Base-by-base conservation (phyloP, 2,329 filamentous ascomycete genomes). In the Aspergillus aculeatus region DNA sequence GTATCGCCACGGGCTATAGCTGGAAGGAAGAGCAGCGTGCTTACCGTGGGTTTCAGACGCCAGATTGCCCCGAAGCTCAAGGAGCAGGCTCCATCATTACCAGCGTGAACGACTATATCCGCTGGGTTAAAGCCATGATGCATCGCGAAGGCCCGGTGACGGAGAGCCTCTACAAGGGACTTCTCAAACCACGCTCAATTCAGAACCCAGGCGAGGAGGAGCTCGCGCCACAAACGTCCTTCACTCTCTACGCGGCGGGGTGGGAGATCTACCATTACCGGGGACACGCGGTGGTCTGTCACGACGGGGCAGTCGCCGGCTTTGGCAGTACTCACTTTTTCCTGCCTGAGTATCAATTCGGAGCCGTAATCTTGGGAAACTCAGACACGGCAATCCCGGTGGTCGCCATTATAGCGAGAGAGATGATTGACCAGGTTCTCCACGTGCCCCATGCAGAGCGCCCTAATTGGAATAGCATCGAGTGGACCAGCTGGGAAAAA, bases 21-120 rank as follows among this genome's bases (percentile, higher is more conserved):
- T 82, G 76, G 69, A 63, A 78, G 5, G 62, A 74, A 1, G 60
- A 68, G 1, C 63, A 62, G 1, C 62, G 63, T 0, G 26, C 51
- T 6, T 73, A 73, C 47, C 63, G 72, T 4, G 57, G 63, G 3
- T 66, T 75, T 10, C 58, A 63, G 0, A 60, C 67, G 7, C 65
- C 70, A 14, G 67, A 77, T 4, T 64, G 68, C 2, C 66, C 71
- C 3, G 69, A 70, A 47, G 72, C 69, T 5, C 74, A 74, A 50
- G 81, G 80, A 0, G 80, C 80, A 0, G 82, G 81, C 0, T 74
- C 73, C 16, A 73, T 82, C 23, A 72, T 79, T 38, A 71, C 68
- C 5, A 70, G 68, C 41, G 68, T 63, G 14, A 67, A 64, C 47
- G 74, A 76, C 59, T 73, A 70, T 47, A 65, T 69, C 48, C 67